These are phyloP conservation scores for Sphaerulina vaccinii DNA, from an alignment of 2,329 filamentous ascomycete genomes.

Conservation along the genomic window DNA sequence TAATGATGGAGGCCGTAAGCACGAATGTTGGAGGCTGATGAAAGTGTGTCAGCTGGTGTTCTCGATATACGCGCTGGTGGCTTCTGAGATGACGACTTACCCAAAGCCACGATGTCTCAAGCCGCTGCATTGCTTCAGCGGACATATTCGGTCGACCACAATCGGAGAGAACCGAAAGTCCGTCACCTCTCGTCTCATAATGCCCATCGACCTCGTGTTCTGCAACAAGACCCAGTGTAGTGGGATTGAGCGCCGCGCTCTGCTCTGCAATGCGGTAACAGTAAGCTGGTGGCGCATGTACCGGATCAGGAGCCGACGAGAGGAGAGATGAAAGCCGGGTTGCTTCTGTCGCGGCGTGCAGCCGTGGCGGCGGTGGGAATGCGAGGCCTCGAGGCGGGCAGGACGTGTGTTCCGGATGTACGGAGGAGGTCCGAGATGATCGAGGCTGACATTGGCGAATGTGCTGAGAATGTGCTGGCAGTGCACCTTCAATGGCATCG, in stretches of 20 bases:
- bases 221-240: too few species aligned
- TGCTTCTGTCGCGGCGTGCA: background rate
- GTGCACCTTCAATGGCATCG: background rate
- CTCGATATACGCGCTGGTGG: background rate
- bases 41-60: background rate
- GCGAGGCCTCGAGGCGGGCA: background rate
- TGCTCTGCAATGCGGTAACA: background rate
- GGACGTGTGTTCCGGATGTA: background rate
- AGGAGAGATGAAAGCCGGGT: background rate
- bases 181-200: too few species aligned
- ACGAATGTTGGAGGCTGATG: background rate
- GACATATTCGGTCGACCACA: slow-evolving; percentile 38
- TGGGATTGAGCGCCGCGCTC: background rate
- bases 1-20: background rate
- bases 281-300: background rate
- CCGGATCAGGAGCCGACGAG: background rate
- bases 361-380: background rate
- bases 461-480: slow-evolving; percentile 67
- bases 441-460: background rate
- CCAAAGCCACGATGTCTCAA: slow-evolving; percentile 12
- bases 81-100: slow-evolving; percentile 8
- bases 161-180: slow-evolving; percentile 39
- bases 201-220: too few species aligned
- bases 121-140: background rate
- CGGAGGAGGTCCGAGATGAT: background rate